phyloP scores from a whole-genome alignment of 805 yeast genomes.

The Candida wancherniae region DNA sequence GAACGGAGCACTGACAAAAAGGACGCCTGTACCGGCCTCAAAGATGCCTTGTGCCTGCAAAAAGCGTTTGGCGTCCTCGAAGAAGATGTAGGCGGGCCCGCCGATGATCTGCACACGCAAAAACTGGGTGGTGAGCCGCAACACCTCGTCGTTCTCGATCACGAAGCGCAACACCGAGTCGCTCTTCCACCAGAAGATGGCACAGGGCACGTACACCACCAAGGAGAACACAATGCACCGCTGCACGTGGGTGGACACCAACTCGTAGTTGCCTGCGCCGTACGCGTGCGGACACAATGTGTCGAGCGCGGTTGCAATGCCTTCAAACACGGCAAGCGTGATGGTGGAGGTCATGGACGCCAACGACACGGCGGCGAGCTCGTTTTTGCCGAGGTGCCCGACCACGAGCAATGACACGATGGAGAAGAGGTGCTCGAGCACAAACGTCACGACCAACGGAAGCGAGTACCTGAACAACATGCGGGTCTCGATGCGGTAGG shows the following conservation, averaged over 20 bases:
- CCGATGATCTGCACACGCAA: conserved; percentile 34
- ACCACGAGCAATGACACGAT: conserved; percentile 40
- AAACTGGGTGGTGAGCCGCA: conserved; percentile 30
- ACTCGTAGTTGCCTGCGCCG: conserved; percentile 38
- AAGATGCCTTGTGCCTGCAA: conserved; percentile 45
- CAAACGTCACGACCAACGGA: conserved; percentile 39
- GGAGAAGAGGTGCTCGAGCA: conserved; percentile 41
- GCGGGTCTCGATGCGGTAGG: conserved; percentile 21
- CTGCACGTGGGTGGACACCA: conserved; percentile 36
- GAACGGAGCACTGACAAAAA: conserved; percentile 38
- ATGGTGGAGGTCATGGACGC: conserved; percentile 43
- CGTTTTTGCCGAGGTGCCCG: conserved; percentile 42
- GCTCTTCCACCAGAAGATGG: conserved; percentile 38
- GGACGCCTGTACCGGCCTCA: conserved; percentile 43
- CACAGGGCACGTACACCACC: conserved; percentile 36
- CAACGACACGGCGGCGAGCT: conserved; percentile 42
- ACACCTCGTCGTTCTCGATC: conserved; percentile 31
- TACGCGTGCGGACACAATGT: conserved; percentile 44
- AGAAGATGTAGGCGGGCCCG: conserved; percentile 41
- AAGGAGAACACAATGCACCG: conserved; percentile 32
- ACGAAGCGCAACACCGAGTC: conserved; percentile 23
- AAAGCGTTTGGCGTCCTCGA: conserved; percentile 38
- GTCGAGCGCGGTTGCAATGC: conserved; percentile 43
- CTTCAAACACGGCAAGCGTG: conserved; percentile 42
- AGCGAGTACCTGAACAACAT: conserved; percentile 30